phyloP scores from a whole-genome alignment of 1,284 basidiomycete species.

The Fomes fomentarius region DNA sequence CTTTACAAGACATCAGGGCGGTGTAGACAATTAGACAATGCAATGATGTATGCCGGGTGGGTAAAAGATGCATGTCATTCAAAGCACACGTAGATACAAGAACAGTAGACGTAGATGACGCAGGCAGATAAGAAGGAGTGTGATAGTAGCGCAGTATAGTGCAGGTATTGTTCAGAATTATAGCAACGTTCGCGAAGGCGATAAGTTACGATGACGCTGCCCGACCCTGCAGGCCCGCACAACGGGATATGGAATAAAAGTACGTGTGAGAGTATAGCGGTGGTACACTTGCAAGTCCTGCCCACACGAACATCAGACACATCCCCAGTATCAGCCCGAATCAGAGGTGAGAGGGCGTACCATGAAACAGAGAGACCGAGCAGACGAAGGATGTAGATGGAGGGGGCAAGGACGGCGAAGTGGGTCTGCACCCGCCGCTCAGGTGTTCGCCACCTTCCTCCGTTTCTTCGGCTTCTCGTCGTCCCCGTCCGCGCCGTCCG shows the following conservation, averaged over 20 bases:
- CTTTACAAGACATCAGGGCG: no score
- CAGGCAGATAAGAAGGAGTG: slow-evolving; percentile 11
- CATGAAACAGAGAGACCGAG: background rate
- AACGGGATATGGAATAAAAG: slow-evolving; percentile 8
- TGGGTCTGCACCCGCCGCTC: slow-evolving; percentile 1
- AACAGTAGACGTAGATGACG: slow-evolving; percentile 1
- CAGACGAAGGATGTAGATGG: background rate
- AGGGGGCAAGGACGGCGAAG: no score
- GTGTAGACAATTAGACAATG: background rate
- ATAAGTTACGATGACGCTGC: slow-evolving; percentile 7
- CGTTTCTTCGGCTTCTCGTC: slow-evolving; percentile 31
- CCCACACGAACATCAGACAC: background rate
- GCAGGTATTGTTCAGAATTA: background rate
- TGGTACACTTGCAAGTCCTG: background rate
- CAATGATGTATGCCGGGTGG: background rate
- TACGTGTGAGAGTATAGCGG: slow-evolving; percentile 1
- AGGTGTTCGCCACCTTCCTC: slow-evolving; percentile 22
- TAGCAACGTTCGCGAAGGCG: background rate
- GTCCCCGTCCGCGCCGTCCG: slow-evolving; percentile 16
- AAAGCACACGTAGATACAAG: slow-evolving; percentile 2
- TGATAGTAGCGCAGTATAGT: background rate
- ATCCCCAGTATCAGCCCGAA: background rate
- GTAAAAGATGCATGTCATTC: background rate
- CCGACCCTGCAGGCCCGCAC: slow-evolving; percentile 13
- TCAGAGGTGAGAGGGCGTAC: background rate